Conservation (phyloP, 1,284 basidiomycete species). For the Heterobasidion occidentale region DNA sequence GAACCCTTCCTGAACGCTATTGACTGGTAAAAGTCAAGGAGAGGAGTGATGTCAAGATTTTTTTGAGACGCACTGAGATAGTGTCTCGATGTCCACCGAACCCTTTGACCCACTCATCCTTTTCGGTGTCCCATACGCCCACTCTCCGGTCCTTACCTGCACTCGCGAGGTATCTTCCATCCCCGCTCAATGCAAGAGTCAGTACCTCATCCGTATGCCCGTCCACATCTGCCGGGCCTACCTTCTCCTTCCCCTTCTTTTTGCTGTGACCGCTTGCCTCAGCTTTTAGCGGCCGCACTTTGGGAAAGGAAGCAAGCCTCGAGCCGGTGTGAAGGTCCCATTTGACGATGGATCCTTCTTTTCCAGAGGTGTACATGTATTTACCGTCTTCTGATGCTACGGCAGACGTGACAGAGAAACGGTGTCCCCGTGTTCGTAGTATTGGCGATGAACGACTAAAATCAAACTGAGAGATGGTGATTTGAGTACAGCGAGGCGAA, state of each 20-base stretch:
- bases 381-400: conserved; percentile 61
- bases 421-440: conserved; percentile 67
- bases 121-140: conserved; percentile 78
- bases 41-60: not conserved
- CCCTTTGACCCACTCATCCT: conserved; percentile 66
- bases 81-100: conserved; percentile 83
- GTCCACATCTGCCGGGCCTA: conserved; percentile 28
- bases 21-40: conserved; percentile 32
- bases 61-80: conserved; percentile 59
- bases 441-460: conserved; percentile 33
- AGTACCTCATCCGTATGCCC: conserved; percentile 89
- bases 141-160: conserved; percentile 80
- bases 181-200: conserved; percentile 76
- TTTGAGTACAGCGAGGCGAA: not conserved
- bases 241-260: conserved; percentile 24
- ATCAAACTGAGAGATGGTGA: conserved; percentile 25
- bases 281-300: conserved; percentile 38
- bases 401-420: conserved; percentile 71
- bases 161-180: conserved; percentile 81
- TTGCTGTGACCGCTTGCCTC: conserved; percentile 60
- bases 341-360: conserved; percentile 80
- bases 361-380: conserved; percentile 76
- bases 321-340: conserved; percentile 67
- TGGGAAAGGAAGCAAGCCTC: conserved; percentile 51
- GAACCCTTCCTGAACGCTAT: conserved; percentile 81